Evolutionary conservation across 2,329 filamentous ascomycete genomes (phyloP).

Genomic region (Arthrocladium fulminans): DNA sequence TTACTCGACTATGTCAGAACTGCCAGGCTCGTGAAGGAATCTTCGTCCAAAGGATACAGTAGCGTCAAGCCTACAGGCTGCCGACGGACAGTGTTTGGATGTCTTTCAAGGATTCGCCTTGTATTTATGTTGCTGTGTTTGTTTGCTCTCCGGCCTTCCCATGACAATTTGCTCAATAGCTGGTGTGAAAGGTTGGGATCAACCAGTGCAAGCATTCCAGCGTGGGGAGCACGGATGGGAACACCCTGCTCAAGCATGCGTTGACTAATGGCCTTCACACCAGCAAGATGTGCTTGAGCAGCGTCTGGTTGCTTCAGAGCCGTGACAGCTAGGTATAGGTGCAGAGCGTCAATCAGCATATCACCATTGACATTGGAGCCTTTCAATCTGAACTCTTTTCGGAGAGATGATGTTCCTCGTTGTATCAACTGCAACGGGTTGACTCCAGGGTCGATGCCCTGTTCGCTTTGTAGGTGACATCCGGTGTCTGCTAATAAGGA

Average conservation of each 20-base stretch:
- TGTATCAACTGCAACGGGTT: not conserved
- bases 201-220: not conserved
- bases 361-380: not conserved
- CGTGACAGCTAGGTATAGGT: not conserved
- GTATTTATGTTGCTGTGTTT: no score
- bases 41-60: no score
- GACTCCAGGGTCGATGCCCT: not conserved
- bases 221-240: not conserved
- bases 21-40: no score
- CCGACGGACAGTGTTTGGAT: no score
- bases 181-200: not conserved
- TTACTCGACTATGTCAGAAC: no score
- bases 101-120: no score
- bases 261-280: not conserved
- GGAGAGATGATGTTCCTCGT: not conserved
- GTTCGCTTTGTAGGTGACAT: not conserved
- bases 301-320: not conserved
- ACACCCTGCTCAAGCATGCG: not conserved
- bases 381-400: not conserved
- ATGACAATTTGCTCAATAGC: not conserved
- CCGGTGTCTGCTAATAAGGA: not conserved
- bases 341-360: not conserved
- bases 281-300: conserved; percentile 2
- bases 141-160: no score
- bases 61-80: no score